A percentile compares a stretch with the other conserved stretches of the same genome.
Evolutionary conservation across 345 rosid genomes (phyloP).

Genomic region (Moricandia arvensis): DNA sequence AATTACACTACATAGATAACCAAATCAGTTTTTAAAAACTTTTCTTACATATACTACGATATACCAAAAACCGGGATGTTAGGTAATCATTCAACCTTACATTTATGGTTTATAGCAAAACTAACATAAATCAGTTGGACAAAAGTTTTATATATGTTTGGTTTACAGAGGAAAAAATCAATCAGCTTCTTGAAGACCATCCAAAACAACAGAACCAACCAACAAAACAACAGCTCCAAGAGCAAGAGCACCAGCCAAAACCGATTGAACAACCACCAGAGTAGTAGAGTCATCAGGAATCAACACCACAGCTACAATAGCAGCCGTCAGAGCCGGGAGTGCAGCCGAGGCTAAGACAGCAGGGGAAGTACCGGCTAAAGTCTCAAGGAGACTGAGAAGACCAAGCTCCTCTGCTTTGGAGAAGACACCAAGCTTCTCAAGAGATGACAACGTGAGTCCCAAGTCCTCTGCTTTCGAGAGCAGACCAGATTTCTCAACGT

Average conservation of each 20-base stretch:
- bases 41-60: neutral
- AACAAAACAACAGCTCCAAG: slow-evolving; percentile 72
- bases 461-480: slow-evolving; percentile 78
- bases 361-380: slow-evolving; percentile 57
- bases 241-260: slow-evolving; percentile 64
- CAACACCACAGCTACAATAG: slow-evolving; percentile 58
- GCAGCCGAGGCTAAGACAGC: slow-evolving; percentile 71
- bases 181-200: slow-evolving; percentile 86
- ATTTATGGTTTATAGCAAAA: neutral
- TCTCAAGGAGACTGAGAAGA: slow-evolving; percentile 76
- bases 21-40: too few species aligned
- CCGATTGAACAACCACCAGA: slow-evolving; percentile 59
- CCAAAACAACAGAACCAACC: slow-evolving; percentile 75
- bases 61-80: neutral
- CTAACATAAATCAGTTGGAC: neutral
- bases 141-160: neutral
- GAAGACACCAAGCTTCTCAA: slow-evolving; percentile 78
- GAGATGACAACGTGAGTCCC: slow-evolving; percentile 76
- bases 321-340: slow-evolving; percentile 71
- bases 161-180: slow-evolving; percentile 35
- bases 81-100: neutral
- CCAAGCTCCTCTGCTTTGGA: slow-evolving; percentile 95
- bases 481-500: slow-evolving; percentile 79
- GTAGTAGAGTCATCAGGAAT: slow-evolving; percentile 83
- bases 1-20: too few species aligned